A percentile compares a stretch with the other conserved stretches of the same genome.
Evolutionary conservation across 163 green algal genomes (phyloP).

Genomic region (Chlamydomonas reinhardtii): DNA sequence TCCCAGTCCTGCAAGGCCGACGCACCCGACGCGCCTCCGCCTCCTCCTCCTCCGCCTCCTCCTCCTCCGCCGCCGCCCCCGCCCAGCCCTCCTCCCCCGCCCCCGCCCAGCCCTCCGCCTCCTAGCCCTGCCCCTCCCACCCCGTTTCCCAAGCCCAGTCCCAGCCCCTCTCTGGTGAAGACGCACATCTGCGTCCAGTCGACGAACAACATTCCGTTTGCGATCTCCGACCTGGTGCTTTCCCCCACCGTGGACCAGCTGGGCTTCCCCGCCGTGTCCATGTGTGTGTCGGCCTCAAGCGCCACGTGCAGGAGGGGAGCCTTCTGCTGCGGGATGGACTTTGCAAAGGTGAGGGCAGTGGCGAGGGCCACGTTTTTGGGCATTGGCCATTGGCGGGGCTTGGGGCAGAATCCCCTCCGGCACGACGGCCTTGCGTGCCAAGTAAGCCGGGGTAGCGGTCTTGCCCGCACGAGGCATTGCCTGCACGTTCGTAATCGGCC

Average conservation of each 20-base stretch:
- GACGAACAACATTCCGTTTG: background rate
- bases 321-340: slow-evolving; percentile 10
- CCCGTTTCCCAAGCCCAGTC: background rate
- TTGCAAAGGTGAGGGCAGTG: background rate
- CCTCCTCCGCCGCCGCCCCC: background rate
- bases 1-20: too few species aligned
- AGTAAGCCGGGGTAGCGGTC: too few species aligned
- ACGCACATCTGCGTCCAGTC: slow-evolving; percentile 13
- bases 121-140: background rate
- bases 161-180: background rate
- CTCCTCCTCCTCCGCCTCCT: background rate
- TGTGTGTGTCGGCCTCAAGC: background rate
- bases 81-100: background rate
- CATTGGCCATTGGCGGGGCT: too few species aligned
- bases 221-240: background rate
- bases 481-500: too few species aligned
- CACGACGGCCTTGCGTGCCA: too few species aligned
- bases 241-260: background rate
- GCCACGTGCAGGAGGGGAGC: background rate
- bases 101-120: background rate
- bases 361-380: too few species aligned
- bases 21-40: background rate
- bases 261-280: background rate
- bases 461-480: too few species aligned
- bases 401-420: too few species aligned